Evolutionary conservation across 2,329 filamentous ascomycete genomes (phyloP).

Genomic region (Fusarium algeriense): DNA sequence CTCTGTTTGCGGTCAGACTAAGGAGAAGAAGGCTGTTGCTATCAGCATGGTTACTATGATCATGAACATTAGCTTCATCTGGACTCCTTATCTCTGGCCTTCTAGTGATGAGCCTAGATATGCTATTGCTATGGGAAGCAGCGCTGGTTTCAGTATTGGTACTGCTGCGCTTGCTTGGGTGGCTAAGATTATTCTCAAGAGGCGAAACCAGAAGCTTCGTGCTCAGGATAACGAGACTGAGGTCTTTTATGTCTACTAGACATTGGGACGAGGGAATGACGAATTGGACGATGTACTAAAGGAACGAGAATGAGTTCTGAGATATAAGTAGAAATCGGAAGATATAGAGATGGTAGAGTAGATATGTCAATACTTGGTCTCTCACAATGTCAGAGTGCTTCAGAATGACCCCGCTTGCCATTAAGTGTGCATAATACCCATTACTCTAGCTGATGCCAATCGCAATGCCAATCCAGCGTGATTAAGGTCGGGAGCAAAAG

Average conservation of each 20-base stretch:
- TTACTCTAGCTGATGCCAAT: too few species aligned
- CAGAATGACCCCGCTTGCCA: not conserved
- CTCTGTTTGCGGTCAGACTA: slow-evolving; percentile 58
- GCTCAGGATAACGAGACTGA: slow-evolving; percentile 42
- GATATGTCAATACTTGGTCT: slow-evolving; percentile 29
- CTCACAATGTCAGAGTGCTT: not conserved
- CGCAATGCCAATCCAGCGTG: too few species aligned
- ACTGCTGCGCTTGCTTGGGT: slow-evolving; percentile 56
- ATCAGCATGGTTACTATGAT: slow-evolving; percentile 52
- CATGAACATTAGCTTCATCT: slow-evolving; percentile 47
- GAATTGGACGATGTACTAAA: fast-evolving
- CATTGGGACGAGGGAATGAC: not conserved
- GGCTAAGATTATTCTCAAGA: slow-evolving; percentile 52
- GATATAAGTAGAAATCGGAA: not conserved
- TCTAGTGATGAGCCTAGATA: slow-evolving; percentile 43
- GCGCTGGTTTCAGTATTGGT: slow-evolving; percentile 49
- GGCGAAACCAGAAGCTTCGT: slow-evolving; percentile 53
- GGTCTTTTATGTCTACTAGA: slow-evolving; percentile 51
- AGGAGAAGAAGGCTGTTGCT: slow-evolving; percentile 62
- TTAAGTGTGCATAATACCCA: not conserved
- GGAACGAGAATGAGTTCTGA: too few species aligned
- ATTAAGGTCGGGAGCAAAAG: not conserved
- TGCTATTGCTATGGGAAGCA: slow-evolving; percentile 39
- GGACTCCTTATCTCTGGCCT: slow-evolving; percentile 46
- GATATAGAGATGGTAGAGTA: slow-evolving; percentile 14